A percentile compares a stretch with the other conserved stretches of the same genome.
These are phyloP conservation scores for Rosa hybrid DNA, from an alignment of 331 rosid species.

Conservation along the genomic window DNA sequence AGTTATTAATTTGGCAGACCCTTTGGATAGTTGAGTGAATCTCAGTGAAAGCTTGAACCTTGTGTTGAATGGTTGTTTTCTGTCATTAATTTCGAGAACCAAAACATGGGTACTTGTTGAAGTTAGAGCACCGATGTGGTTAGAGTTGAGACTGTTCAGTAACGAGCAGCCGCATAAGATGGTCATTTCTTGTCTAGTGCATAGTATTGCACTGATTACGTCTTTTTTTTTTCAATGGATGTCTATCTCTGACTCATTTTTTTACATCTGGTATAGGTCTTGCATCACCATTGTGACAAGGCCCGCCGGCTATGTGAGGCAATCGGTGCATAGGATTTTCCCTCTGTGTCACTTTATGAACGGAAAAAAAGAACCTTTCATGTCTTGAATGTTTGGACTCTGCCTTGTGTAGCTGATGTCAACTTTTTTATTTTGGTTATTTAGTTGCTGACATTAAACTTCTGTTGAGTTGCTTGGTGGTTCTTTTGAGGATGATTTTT, in stretches of 20 bases:
- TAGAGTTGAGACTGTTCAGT: background rate
- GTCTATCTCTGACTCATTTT: slow-evolving; percentile 47
- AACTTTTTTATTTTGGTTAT: slow-evolving; percentile 31
- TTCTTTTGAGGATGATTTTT: slow-evolving; percentile 9
- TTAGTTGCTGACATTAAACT: slow-evolving; percentile 7
- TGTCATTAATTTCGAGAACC: background rate
- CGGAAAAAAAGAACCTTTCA: slow-evolving; percentile 35
- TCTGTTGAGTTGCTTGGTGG: background rate
- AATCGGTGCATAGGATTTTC: slow-evolving; percentile 38
- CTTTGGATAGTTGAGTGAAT: background rate
- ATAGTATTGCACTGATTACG: background rate
- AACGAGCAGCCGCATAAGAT: background rate
- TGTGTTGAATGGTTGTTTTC: background rate
- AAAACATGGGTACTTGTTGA: background rate
- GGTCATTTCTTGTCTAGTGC: slow-evolving; percentile 16
- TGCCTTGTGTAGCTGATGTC: slow-evolving; percentile 35
- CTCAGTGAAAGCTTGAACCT: background rate
- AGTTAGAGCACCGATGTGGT: background rate
- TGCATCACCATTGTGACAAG: slow-evolving; percentile 86
- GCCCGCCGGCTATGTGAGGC: slow-evolving; percentile 60
- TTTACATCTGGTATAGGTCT: slow-evolving; percentile 72
- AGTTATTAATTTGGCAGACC: background rate
- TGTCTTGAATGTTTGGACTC: slow-evolving; percentile 38
- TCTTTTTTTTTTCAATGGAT: background rate
- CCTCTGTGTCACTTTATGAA: slow-evolving; percentile 39